Conservation (phyloP, 257 asterid genomes). For the Schizonepeta tenuifolia region DNA sequence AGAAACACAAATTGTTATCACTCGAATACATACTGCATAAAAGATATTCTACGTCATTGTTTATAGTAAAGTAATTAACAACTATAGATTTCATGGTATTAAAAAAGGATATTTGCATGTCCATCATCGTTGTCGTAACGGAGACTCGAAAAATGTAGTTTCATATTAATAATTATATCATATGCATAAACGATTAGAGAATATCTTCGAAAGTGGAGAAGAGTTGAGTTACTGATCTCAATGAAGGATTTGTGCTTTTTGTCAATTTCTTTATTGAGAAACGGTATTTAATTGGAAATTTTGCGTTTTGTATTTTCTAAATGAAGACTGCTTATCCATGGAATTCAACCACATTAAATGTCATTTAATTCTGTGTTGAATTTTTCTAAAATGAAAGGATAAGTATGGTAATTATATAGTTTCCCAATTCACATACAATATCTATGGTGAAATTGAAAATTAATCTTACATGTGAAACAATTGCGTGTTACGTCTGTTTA, state of each 20-base stretch:
- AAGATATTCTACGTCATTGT: no score
- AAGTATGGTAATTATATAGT: no score
- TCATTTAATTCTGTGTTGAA: neutral
- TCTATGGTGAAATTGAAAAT: no score
- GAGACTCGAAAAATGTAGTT: neutral
- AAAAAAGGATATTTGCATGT: neutral
- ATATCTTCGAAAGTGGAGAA: neutral
- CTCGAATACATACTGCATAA: no score
- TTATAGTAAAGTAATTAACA: no score
- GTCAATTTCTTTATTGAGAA: neutral
- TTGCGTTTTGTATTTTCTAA: neutral
- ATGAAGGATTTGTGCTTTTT: neutral
- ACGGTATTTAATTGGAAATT: neutral
- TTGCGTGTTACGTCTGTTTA: neutral
- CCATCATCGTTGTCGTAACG: conserved; percentile 14
- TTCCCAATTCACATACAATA: no score
- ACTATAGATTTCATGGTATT: neutral
- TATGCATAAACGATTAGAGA: neutral
- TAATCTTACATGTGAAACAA: neutral
- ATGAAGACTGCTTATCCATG: neutral
- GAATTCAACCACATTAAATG: neutral
- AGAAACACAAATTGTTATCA: no score
- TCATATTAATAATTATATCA: neutral
- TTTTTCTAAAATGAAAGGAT: neutral
- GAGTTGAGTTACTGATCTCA: conserved; percentile 6